Evolutionary conservation across 1,284 basidiomycete genomes (phyloP), one percentile per base, ranked within the genome.

Genomic region (Sanghuangporus baumii): DNA sequence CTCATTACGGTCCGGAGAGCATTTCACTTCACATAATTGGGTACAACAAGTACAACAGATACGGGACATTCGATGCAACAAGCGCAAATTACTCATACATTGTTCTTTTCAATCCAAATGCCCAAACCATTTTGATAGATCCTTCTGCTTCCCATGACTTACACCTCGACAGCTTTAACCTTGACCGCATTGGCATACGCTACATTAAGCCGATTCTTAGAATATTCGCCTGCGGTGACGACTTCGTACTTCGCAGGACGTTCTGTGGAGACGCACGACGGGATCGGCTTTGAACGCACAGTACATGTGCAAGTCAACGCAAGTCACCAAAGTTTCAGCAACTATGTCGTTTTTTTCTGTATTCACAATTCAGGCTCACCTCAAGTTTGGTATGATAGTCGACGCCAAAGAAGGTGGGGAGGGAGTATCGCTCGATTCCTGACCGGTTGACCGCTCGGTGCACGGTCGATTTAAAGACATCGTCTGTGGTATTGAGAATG

Each of bases 381-480:
- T 89, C 83, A n/a, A 93, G 77, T 47, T 76, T 77, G 6, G 90
- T 86, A 67, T 92, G 79, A 68, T 91, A 91, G 74, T 93, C 85
- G 2, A 87, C 86, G 3, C 90, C 89, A 68, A 91, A 91, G 74
- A 92, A 92, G 7, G 93, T 70, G 1, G 93, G 91, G 18, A 94
- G 90, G 0, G 91, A 93, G 73, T 90, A 93, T 6, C 93, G 83
- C 57, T 85, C 81, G 41, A 79, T 73, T 0, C 88, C 87, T 12
- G 85, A 85, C 12, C 82, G 80, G 67, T 95, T 95, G 63, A 91
- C 82, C 0, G 88, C 94, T 46, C 93, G 85, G 71, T 96, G 93
- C 3, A 87, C 73, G 0, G 93, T 95, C 1, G 90, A 93, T 69
- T 90, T 91, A 80, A 94, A 94, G 47, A 93, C 79, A 69, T 93